Percentiles rank a stretch among this genome's conserved stretches.
Evolutionary conservation across 179 eudicot genomes (phyloP).

Genomic region (Spergularia azorica): DNA sequence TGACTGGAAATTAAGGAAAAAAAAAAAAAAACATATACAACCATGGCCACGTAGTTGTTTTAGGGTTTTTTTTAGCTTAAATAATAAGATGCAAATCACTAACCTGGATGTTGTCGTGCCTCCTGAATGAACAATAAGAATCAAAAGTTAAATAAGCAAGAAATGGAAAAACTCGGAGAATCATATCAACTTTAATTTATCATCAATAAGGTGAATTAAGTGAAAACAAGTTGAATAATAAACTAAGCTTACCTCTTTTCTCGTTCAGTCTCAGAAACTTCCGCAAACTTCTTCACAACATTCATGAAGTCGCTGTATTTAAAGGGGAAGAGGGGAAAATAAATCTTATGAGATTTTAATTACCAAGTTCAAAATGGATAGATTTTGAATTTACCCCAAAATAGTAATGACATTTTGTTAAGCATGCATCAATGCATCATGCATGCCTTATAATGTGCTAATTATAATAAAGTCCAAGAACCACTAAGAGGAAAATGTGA

Average conservation of each 20-base stretch:
- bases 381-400: no score
- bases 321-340: neutral
- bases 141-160: neutral
- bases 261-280: conserved; percentile 22
- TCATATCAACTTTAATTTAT: neutral
- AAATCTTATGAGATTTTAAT: neutral
- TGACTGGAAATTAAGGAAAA: no score
- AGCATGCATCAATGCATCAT: no score
- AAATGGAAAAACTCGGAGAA: neutral
- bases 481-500: no score
- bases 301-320: conserved; percentile 29
- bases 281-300: conserved; percentile 22
- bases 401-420: no score
- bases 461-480: no score
- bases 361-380: no score
- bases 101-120: conserved; percentile 38
- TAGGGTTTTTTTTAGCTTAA: neutral
- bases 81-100: neutral
- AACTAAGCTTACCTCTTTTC: conserved; percentile 31
- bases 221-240: neutral
- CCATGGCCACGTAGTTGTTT: neutral
- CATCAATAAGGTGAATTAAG: neutral
- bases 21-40: neutral
- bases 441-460: no score
- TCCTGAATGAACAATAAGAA: conserved; percentile 14